These are phyloP conservation scores for Eucalyptus paniculata DNA, from an alignment of 345 rosid genomes.

Conservation along the genomic window DNA sequence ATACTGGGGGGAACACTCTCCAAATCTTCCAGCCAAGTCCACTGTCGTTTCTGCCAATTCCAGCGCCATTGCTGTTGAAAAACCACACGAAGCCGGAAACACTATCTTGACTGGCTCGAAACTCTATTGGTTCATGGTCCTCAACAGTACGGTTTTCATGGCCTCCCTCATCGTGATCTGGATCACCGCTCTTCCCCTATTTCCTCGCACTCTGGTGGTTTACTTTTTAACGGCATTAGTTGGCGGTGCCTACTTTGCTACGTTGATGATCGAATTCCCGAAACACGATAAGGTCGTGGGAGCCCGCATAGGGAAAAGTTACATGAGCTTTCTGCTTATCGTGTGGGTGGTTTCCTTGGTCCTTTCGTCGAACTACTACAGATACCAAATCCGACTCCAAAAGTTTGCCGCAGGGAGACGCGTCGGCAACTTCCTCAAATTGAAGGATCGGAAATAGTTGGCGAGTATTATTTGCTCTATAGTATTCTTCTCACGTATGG, in stretches of 20 bases:
- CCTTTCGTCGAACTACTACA: accelerated
- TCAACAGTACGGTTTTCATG: too few species aligned
- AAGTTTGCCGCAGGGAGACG: neutral
- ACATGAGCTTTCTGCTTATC: too few species aligned
- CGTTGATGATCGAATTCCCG: neutral
- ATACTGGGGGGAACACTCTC: neutral
- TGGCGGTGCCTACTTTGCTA: accelerated
- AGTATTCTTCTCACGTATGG: neutral
- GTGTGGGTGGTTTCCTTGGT: too few species aligned
- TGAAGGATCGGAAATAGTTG: neutral
- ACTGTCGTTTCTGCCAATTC: too few species aligned
- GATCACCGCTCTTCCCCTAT: too few species aligned
- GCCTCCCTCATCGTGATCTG: accelerated
- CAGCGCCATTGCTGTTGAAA: too few species aligned
- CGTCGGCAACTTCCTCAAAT: neutral
- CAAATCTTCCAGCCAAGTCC: neutral
- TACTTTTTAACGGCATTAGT: accelerated
- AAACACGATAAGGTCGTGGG: neutral
- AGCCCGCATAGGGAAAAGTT: accelerated
- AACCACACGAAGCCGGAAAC: neutral
- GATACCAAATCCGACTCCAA: accelerated
- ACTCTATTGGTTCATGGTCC: too few species aligned
- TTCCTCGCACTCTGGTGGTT: accelerated
- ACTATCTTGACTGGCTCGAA: accelerated
- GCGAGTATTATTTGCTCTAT: neutral